Base-by-base conservation (phyloP, 116 monocot species). In the Posidonia oceanica region DNA sequence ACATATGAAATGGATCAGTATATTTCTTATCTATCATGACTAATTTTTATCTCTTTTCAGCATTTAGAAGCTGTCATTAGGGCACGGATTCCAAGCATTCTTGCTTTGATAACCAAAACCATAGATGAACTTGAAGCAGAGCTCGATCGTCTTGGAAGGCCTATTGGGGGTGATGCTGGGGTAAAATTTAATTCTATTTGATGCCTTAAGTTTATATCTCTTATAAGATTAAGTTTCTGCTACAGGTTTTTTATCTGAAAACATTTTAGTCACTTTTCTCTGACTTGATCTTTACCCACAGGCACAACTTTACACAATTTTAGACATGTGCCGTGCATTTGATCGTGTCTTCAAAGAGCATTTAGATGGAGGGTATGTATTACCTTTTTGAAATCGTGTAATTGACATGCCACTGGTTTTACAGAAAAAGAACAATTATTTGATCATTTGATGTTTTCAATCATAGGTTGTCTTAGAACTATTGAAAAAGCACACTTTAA, bases 311-410 rank as follows among this genome's bases (percentile, higher is more conserved):
- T 98, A 98, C 76, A 98, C 87, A 63, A 98, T 98, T 75, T 70
- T 98, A 70, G 97, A 93, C 16, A 89, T 98, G 90, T 98, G 97
- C 61, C 89, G 97, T 68, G 93, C 97, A 74, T 98, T 98, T 85
- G 97, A 93, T 55, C 89, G 87, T 51, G 80, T 98, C n/a, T 98
- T 98, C 61, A 98, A 87, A 78, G 93, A 98, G 75, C 97, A 98
- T 75, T 72, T 98, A 52, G 93, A 98, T 82, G 97, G 97, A 79
- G 97, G 97, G 97, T 98, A 89, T 71, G 61, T 42, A 38, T 56
- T 72, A 60, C 13, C 39, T 52, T 14, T 59, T 48, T 72, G 60
- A 23, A 39, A 64, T 58, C 36, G 7, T 12, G 12, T 48, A 7
- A 48, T 12, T 48, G 29, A 29, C 1, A 29, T 29, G 29, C 29